These are phyloP conservation scores for Penicillium canescens DNA, from an alignment of 495 filamentous ascomycete genomes.

Conservation along the genomic window DNA sequence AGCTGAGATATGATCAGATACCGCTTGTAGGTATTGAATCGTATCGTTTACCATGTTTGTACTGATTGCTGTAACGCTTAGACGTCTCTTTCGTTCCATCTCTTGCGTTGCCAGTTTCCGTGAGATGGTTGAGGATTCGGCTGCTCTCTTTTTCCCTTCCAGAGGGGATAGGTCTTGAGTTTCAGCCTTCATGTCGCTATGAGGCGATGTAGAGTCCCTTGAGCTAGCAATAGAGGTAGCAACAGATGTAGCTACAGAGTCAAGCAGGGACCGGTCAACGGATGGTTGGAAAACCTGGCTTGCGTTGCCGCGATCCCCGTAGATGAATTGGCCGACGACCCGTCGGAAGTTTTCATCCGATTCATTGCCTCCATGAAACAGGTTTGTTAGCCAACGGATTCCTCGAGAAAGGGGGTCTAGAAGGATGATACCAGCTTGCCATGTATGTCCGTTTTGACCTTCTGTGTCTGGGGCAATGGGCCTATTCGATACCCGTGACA, in stretches of 20 bases:
- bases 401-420: no score
- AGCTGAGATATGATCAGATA: background rate
- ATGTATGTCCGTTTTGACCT: no score
- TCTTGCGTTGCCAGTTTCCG: background rate
- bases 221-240: background rate
- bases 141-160: background rate
- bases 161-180: background rate
- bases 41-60: background rate
- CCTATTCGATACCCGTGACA: no score
- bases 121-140: background rate
- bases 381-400: no score
- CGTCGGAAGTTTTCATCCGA: background rate
- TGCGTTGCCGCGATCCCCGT: background rate
- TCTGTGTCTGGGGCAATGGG: no score
- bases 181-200: background rate
- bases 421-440: no score
- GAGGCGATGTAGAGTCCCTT: background rate
- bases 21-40: conserved; percentile 3
- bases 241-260: background rate
- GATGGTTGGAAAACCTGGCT: background rate
- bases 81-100: background rate
- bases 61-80: background rate
- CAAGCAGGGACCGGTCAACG: background rate
- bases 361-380: background rate
- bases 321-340: background rate